Base-by-base conservation (phyloP, 768 basidiomycete species). In the Xerocomellus dryophilus region DNA sequence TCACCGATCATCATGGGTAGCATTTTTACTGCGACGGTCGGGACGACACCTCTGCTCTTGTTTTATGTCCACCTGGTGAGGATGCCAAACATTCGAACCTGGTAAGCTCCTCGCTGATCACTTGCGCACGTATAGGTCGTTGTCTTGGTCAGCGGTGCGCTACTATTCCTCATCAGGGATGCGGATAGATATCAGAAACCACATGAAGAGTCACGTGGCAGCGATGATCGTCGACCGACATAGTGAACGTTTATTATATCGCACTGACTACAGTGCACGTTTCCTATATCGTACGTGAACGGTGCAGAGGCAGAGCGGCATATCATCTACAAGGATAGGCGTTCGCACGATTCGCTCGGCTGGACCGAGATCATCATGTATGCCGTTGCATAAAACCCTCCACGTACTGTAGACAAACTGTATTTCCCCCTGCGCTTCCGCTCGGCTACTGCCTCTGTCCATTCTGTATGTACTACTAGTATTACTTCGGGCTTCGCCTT, bases 1-100 rank as follows among this genome's bases (percentile, higher is more conserved):
- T 70, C 70, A 5, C 66, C 68, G 3, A 27, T 71, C 47, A 49
- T 72, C 41, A 68, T 71, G 66, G 69, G 69, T 7, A 44, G 66
- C 38, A 59, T 70, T 32, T 42, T 70, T 23, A 61, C 64, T 11
- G 51, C 56, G 34, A 63, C 68, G 9, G 66, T 68, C 23, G 42
- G 36, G n/a, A 58, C 50, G 0, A 14, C 15, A 7, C 67, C 67
- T 29, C 10, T 68, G 21, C 38, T 68, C 44, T 9, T 64, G 27
- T 68, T 68, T 52, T 54, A 68, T 34, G 44, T 68, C 7, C 63
- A 66, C 18, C n/a, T 56, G 57, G 68, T 68, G 25, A 23, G 62
- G 8, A n/a, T 10, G 4, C 18, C 7, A 3, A 47, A 6, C 15
- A 4, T 10, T 40, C 1, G n/a, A 8, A 15, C 11, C 23, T 11